Evolutionary conservation across 441 rosid genomes (phyloP).

Genomic region (Syzygium malaccense): DNA sequence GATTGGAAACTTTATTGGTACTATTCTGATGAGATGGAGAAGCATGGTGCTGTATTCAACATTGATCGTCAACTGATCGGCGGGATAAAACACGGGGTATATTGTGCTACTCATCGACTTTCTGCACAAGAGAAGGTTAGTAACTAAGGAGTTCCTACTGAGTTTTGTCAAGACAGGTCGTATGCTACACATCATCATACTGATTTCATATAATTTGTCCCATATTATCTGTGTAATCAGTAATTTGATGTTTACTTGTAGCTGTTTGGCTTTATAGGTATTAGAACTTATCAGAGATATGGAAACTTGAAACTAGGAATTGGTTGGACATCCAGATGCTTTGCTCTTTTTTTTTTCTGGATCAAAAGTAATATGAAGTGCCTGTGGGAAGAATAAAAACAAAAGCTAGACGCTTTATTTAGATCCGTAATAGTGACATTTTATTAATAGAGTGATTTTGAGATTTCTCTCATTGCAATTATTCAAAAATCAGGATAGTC

Average conservation of each 20-base stretch:
- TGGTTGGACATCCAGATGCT: neutral
- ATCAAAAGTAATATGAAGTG: neutral
- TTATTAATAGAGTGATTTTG: neutral
- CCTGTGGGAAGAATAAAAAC: neutral
- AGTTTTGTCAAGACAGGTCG: neutral
- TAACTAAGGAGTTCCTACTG: neutral
- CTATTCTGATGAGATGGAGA: neutral
- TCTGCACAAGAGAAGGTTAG: neutral
- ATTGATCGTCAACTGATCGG: rapidly evolving
- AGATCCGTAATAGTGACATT: neutral
- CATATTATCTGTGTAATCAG: neutral
- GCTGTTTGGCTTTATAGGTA: neutral
- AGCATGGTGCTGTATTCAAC: neutral
- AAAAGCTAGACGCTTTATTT: neutral
- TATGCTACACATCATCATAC: neutral
- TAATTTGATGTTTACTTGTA: neutral
- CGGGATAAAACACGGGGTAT: neutral
- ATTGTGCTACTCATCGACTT: neutral
- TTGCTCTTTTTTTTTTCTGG: neutral
- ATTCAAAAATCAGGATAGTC: neutral
- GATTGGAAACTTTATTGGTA: neutral
- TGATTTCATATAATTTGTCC: neutral
- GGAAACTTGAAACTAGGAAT: neutral
- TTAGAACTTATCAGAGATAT: neutral
- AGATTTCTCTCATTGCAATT: neutral